Conservation (phyloP, 371 early-diverging fungal genomes). For the Capillidium rhysosporum region DNA sequence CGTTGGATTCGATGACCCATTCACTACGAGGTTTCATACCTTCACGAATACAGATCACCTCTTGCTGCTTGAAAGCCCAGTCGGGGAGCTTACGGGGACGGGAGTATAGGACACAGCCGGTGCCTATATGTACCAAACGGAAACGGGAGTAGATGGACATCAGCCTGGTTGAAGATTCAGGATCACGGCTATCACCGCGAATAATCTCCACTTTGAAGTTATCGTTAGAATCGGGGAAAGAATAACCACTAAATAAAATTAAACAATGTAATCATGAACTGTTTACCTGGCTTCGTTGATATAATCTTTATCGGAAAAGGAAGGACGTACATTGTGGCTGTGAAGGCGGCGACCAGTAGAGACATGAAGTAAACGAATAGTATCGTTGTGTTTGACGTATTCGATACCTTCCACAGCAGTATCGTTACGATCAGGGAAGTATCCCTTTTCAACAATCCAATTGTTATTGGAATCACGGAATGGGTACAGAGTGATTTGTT, state of each 20-base stretch:
- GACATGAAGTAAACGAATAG: slow-evolving; percentile 55
- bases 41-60: slow-evolving; percentile 65
- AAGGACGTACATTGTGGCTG: slow-evolving; percentile 74
- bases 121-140: slow-evolving; percentile 48
- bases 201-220: slow-evolving; percentile 55
- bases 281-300: slow-evolving; percentile 59
- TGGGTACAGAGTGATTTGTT: slow-evolving; percentile 85
- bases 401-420: slow-evolving; percentile 15
- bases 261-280: not conserved
- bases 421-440: slow-evolving; percentile 16
- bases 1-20: slow-evolving; percentile 37
- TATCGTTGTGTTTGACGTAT: slow-evolving; percentile 32
- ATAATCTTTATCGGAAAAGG: slow-evolving; percentile 69
- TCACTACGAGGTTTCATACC: slow-evolving; percentile 35
- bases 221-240: slow-evolving; percentile 30
- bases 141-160: slow-evolving; percentile 42
- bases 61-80: slow-evolving; percentile 95
- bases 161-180: slow-evolving; percentile 23
- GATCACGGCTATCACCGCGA: slow-evolving; percentile 26
- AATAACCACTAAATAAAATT: not conserved
- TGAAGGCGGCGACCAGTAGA: slow-evolving; percentile 47
- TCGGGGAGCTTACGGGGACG: slow-evolving; percentile 66
- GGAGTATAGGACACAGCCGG: slow-evolving; percentile 57
- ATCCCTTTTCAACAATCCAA: slow-evolving; percentile 43
- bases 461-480: slow-evolving; percentile 71